Conservation (phyloP, 2,329 filamentous ascomycete species). For the Cladosporium sp. region DNA sequence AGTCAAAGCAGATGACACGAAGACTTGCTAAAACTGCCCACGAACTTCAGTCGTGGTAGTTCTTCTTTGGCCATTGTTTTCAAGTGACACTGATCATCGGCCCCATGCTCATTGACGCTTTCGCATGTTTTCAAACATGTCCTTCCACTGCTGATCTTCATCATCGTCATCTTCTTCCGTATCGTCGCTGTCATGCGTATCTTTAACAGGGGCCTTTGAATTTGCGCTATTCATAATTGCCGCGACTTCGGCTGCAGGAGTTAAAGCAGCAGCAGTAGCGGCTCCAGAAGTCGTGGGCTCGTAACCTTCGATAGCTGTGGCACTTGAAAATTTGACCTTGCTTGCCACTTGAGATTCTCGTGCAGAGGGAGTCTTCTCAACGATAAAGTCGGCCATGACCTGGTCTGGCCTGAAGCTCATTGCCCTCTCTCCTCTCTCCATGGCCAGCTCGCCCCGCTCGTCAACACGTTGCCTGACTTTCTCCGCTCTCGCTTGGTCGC, state of each 20-base stretch:
- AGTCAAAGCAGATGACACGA: no score
- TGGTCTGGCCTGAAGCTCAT: constrained; percentile 27
- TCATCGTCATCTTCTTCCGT: constrained; percentile 7
- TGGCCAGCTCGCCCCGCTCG: constrained; percentile 36
- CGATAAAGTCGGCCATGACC: constrained; percentile 29
- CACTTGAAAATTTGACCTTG: constrained; percentile 7
- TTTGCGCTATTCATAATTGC: constrained; percentile 1
- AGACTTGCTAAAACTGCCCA: no score
- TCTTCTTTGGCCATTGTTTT: no score
- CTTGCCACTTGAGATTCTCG: not conserved
- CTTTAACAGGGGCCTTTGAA: not conserved
- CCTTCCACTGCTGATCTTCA: constrained; percentile 14
- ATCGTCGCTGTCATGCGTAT: not conserved
- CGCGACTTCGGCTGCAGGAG: constrained; percentile 1
- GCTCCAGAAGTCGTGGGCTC: constrained; percentile 1
- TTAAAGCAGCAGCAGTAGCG: not conserved
- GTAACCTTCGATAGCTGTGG: constrained; percentile 11
- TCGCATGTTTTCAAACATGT: constrained; percentile 12
- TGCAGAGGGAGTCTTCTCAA: constrained; percentile 26
- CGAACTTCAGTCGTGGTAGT: no score
- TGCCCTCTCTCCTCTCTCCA: constrained; percentile 41
- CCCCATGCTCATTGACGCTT: constrained; percentile 1
- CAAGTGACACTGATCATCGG: no score
- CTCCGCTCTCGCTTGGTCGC: not conserved
- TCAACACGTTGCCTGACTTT: constrained; percentile 9